These are phyloP conservation scores for Calendula officinalis DNA, from an alignment of 129 eudicot genomes.

Conservation along the genomic window DNA sequence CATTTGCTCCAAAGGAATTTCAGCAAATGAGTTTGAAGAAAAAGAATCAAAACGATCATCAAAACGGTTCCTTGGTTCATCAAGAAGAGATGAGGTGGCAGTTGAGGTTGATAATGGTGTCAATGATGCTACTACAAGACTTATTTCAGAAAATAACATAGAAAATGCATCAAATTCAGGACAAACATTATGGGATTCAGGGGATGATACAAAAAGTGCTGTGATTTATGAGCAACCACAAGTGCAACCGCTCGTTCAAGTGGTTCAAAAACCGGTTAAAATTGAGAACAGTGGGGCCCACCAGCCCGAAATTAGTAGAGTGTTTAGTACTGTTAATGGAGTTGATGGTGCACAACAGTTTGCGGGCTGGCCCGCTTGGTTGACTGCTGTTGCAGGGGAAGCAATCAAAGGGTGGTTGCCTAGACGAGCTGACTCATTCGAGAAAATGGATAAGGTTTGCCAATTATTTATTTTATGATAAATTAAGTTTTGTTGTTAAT, in stretches of 20 bases:
- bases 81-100: constrained; percentile 54
- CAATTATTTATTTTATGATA: constrained; percentile 2
- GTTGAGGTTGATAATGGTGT: constrained; percentile 63
- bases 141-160: constrained; percentile 48
- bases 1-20: constrained; percentile 75
- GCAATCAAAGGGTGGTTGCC: constrained; percentile 88
- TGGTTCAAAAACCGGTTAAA: constrained; percentile 22
- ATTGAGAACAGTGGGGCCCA: constrained; percentile 31
- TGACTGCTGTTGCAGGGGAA: constrained; percentile 88
- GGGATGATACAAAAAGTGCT: constrained; percentile 41
- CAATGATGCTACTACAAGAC: constrained; percentile 61
- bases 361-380: constrained; percentile 89
- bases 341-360: constrained; percentile 70
- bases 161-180: constrained; percentile 48
- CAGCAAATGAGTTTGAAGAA: constrained; percentile 40
- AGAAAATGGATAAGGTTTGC: constrained; percentile 78
- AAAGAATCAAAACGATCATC: constrained; percentile 59
- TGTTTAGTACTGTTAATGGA: constrained; percentile 48
- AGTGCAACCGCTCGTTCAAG: constrained; percentile 31
- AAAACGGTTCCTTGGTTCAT: constrained; percentile 47
- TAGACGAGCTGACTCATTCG: constrained; percentile 71
- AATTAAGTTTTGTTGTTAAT: background rate
- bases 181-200: constrained; percentile 40
- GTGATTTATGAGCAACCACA: constrained; percentile 45
- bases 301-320: constrained; percentile 48